Percentiles rank a stretch among this genome's conserved stretches.
Evolutionary conservation across 2,329 filamentous ascomycete species (phyloP).

Genomic region (Calonectria multiphialidica): DNA sequence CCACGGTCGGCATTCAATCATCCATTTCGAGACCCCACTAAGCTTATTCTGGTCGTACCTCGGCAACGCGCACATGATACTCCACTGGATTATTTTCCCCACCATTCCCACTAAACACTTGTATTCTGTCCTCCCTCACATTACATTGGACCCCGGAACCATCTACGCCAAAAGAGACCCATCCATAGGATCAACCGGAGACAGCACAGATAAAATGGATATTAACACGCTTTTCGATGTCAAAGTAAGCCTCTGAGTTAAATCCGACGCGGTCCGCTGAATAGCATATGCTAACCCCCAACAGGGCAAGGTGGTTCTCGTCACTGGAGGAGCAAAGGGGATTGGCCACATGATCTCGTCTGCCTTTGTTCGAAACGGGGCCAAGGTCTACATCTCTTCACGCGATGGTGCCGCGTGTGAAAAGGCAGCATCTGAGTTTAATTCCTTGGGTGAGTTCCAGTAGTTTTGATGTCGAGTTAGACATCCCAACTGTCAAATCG

Average conservation of each 20-base stretch:
- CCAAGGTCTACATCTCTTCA: conserved; percentile 75
- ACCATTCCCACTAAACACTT: neutral
- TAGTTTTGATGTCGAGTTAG: neutral
- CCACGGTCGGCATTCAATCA: too few relatives aligned
- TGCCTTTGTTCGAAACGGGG: conserved; percentile 74
- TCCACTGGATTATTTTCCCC: neutral
- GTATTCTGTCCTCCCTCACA: neutral
- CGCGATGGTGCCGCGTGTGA: conserved; percentile 71
- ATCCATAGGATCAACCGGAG: too few relatives aligned
- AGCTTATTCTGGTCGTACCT: neutral
- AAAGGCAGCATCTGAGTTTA: conserved; percentile 67
- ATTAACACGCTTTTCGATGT: neutral
- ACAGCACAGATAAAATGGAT: neutral
- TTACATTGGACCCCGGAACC: neutral
- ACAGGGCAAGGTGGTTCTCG: conserved; percentile 68
- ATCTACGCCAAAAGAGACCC: neutral
- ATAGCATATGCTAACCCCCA: neutral
- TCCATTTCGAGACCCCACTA: neutral
- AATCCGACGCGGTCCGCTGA: neutral
- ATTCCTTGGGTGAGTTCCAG: conserved; percentile 45
- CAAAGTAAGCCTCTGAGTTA: neutral
- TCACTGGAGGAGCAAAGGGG: conserved; percentile 71
- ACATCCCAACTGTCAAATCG: neutral
- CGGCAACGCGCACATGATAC: neutral
- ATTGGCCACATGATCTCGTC: conserved; percentile 77